Base-by-base conservation (phyloP, 2,329 filamentous ascomycete species). In the Fusarium chuoi region DNA sequence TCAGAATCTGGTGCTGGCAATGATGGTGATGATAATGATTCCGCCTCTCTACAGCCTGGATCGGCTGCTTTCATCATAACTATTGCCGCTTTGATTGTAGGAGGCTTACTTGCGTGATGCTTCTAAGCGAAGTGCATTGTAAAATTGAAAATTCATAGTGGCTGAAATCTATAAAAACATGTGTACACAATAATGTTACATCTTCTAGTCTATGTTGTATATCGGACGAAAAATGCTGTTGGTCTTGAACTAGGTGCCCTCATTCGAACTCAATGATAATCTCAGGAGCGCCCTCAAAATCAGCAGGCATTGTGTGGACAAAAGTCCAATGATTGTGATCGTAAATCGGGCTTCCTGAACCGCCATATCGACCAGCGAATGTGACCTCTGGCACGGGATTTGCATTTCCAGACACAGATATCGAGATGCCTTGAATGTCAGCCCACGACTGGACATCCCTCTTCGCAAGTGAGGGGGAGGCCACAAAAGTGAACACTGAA, bases 71-170 rank as follows among this genome's bases (percentile, higher is more conserved):
- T 79, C 42, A 77, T 73, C 4, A 79, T 81, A 14, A 74, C 74
- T 6, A 56, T 81, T 22, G 80, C 78, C 0, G 80, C 80, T 12
- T 57, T 78, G 0, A 55, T 81, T 6, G 75, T 77, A 45, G 80
- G 79, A 14, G 62, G 80, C 24, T 74, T 82, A 28, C 72, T 82
- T 22, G 72, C 77, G 15, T 81, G 39, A 78, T 56, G 24, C 17
- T n/a, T n/a, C n/a, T 46, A n/a, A 55, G 30, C 20, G 6, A 42
- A 41, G 22, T 4, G 10, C 6, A 18, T 41, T 28, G 1, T 30
- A 9, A 17, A 28, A 26, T n/a, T 15, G 5, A 3, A 22, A 13
- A 22, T 22, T 26, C 9, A 52, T 22, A 26, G 3, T 10, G 7
- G 26, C 15, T 42, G 44, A 38, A 38, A 38, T 64, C 20, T 33